A percentile compares a stretch with the other conserved stretches of the same genome.
Evolutionary conservation across 1,284 basidiomycete species (phyloP).

Genomic region (Leccinum fallax): DNA sequence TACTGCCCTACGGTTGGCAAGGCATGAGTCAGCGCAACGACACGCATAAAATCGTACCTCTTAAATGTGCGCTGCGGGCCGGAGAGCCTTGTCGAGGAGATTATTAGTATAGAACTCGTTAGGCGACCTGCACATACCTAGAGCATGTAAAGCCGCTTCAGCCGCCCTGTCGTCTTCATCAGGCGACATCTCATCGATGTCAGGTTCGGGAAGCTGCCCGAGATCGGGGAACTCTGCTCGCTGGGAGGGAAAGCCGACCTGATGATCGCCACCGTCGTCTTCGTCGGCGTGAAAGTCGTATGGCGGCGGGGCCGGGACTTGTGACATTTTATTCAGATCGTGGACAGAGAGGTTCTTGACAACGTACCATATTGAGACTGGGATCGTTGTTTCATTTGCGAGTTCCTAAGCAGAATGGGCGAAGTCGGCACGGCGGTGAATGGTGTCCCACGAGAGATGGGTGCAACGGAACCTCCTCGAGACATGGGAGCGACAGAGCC

Average conservation of each 20-base stretch:
- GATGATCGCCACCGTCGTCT: neutral
- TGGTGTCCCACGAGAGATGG: neutral
- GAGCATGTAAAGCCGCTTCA: neutral
- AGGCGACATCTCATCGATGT: neutral
- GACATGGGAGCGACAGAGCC: neutral
- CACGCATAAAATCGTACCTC: no score
- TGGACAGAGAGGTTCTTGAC: neutral
- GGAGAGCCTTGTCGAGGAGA: neutral
- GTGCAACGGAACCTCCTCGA: neutral
- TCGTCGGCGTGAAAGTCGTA: neutral
- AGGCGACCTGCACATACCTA: neutral
- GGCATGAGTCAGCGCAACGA: no score
- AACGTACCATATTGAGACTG: neutral
- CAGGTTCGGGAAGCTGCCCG: neutral
- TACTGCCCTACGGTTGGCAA: neutral
- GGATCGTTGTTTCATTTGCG: neutral
- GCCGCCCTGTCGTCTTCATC: neutral
- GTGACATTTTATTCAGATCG: neutral
- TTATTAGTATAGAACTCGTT: neutral
- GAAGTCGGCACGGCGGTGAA: neutral
- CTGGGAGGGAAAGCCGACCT: neutral
- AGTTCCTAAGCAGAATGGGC: neutral
- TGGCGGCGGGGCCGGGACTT: neutral
- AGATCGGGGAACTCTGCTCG: neutral
- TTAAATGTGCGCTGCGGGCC: no score